Base-by-base conservation (phyloP, 345 rosid species). In the Syzygium aromaticum region DNA sequence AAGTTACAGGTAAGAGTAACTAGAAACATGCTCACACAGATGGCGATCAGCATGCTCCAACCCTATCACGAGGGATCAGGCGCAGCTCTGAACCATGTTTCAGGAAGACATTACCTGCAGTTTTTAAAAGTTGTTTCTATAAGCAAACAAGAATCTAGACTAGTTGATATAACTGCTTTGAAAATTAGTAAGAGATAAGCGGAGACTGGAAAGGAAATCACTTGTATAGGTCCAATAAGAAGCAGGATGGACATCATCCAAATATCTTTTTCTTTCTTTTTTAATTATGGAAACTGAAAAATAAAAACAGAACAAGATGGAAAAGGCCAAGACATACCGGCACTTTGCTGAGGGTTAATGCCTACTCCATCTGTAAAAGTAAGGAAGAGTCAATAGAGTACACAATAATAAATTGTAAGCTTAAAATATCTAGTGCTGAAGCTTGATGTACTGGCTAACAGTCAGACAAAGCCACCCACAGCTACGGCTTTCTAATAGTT, bases 81-180 rank as follows among this genome's bases (percentile, higher is more conserved):
- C 99, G 98, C 52, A 98, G 96, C 64, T 96, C 99, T 9, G 99
- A 95, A 4, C 99, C 99, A 90, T 98, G 99, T 89, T 96, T 98
- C 88, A 98, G 94, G 89, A 98, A 98, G 89, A 98, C 98, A 88
- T 96, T 98, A 77, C 99, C 99, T 98, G 91, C 59, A 53, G 86
- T 84, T 89, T 86, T 53, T 84, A 56, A 23, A 54, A n/a, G 85
- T 52, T 33, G 30, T 51, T 30, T 23, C 19, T 49, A n/a, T 82
- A 84, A 61, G 67, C 51, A 85, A 30, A 85, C 77, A 56, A 85
- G 86, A 27, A 82, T 43, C 53, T 21, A 21, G 27, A 52, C 46
- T 38, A 84, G 86, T 52, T 19, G 15, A n/a, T 23, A 51, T 11
- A 52, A 52, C 23, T 54, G 57, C 61, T 64, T 28, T 30, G 6